Evolutionary conservation across 2,329 filamentous ascomycete genomes (phyloP).

Genomic region (Botrytis hyacinthi): DNA sequence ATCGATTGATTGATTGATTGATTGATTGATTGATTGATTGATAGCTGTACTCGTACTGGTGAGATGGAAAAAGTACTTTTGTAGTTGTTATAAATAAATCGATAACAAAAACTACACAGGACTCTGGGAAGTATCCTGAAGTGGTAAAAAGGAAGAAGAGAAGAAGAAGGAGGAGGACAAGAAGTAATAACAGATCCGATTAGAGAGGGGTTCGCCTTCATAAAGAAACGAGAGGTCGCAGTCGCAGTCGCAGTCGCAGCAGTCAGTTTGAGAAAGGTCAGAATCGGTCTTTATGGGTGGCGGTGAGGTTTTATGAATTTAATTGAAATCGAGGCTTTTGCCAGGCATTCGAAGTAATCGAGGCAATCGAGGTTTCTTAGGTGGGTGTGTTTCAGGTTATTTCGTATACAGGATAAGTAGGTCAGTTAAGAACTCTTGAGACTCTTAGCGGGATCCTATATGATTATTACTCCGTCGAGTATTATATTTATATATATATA

Average conservation of each 20-base stretch:
- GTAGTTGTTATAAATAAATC: background rate
- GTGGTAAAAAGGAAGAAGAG: background rate
- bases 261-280: conserved; percentile 9
- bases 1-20: too few relatives aligned
- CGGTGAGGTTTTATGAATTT: conserved; percentile 33
- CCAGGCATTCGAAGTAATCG: background rate
- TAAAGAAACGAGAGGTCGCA: conserved; percentile 15
- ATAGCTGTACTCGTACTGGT: too few relatives aligned
- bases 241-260: background rate
- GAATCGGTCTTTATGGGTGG: conserved; percentile 22
- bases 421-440: background rate
- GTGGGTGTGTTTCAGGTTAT: conserved; percentile 20
- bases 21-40: too few relatives aligned
- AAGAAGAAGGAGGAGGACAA: background rate
- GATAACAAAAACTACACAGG: background rate
- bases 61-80: background rate
- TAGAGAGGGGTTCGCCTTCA: conserved; percentile 2
- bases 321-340: conserved; percentile 10
- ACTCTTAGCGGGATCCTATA: conserved; percentile 6
- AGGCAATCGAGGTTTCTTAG: background rate
- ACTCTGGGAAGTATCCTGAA: background rate
- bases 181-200: background rate
- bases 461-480: background rate
- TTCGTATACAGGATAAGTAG: conserved; percentile 10
- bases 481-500: background rate